Evolutionary conservation across 148 eudicot species (phyloP).

Genomic region (Agrostemma githago): DNA sequence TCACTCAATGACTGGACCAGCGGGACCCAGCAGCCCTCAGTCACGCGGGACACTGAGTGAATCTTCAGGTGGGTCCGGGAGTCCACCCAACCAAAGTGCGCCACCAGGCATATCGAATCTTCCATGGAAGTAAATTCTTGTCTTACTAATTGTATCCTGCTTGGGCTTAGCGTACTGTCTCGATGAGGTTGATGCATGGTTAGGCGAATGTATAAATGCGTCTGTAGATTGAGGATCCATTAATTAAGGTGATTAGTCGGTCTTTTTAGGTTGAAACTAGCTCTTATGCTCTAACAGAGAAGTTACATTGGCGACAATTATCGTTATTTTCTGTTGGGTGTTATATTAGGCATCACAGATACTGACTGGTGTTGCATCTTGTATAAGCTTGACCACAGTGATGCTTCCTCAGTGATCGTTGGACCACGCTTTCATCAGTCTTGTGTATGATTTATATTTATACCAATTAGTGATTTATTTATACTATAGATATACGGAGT

Average conservation of each 20-base stretch:
- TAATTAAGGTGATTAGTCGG: neutral
- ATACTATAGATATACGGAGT: neutral
- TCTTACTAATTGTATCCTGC: constrained; percentile 16
- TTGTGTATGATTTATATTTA: neutral
- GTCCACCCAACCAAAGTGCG: constrained; percentile 63
- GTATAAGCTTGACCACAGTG: neutral
- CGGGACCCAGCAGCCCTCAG: constrained; percentile 59
- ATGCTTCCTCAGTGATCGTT: neutral
- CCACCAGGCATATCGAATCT: constrained; percentile 41
- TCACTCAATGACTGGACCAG: constrained; percentile 30
- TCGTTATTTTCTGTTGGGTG: neutral
- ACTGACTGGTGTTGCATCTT: neutral
- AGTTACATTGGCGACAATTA: neutral
- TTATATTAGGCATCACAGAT: neutral
- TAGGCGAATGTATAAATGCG: constrained; percentile 12
- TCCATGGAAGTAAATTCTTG: constrained; percentile 56
- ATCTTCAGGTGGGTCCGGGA: constrained; percentile 69
- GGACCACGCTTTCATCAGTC: neutral
- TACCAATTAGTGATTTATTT: neutral
- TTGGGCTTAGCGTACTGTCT: neutral
- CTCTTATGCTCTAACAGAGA: neutral
- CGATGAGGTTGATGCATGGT: constrained; percentile 5
- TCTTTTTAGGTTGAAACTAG: neutral
- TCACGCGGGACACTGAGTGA: constrained; percentile 66
- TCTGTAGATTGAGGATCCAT: constrained; percentile 20